Percentiles rank a stretch among this genome's conserved stretches.
These are phyloP conservation scores for Lantana camara DNA, from an alignment of 257 asterid genomes.

Conservation along the genomic window DNA sequence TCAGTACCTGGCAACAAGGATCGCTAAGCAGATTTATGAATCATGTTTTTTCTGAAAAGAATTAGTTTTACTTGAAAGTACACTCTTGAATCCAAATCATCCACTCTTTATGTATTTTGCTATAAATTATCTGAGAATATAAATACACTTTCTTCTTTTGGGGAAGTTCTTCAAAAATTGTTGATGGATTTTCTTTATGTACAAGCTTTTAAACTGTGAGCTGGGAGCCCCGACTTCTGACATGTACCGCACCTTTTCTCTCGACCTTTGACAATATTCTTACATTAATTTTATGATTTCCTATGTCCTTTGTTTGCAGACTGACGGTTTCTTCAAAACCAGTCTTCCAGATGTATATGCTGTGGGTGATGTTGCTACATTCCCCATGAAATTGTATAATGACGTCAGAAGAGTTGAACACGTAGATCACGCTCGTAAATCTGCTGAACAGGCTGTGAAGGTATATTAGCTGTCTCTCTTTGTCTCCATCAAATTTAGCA, in stretches of 20 bases:
- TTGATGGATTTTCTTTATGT: too few species aligned
- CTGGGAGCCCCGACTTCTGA: too few species aligned
- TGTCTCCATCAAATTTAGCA: neutral
- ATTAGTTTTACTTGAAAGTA: neutral
- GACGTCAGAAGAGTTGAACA: conserved; percentile 90
- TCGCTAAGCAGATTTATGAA: conserved; percentile 6
- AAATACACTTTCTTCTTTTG: too few species aligned
- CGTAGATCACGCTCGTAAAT: conserved; percentile 93
- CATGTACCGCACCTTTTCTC: too few species aligned
- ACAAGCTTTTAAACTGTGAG: too few species aligned
- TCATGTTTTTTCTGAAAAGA: neutral
- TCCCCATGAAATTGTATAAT: conserved; percentile 82
- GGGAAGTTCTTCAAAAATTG: too few species aligned
- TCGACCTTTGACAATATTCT: too few species aligned
- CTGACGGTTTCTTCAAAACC: conserved; percentile 84
- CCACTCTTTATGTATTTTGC: too few species aligned
- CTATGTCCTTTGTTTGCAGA: conserved; percentile 55
- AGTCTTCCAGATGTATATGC: conserved; percentile 81
- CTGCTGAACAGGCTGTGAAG: conserved; percentile 98
- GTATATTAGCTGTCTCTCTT: conserved; percentile 34
- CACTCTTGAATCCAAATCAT: conserved; percentile 1
- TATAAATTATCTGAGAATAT: too few species aligned
- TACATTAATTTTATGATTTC: neutral
- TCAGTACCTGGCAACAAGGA: neutral
- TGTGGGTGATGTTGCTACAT: conserved; percentile 95